Evolutionary conservation across 441 rosid species (phyloP).

Genomic region (Gossypium davidsonii): DNA sequence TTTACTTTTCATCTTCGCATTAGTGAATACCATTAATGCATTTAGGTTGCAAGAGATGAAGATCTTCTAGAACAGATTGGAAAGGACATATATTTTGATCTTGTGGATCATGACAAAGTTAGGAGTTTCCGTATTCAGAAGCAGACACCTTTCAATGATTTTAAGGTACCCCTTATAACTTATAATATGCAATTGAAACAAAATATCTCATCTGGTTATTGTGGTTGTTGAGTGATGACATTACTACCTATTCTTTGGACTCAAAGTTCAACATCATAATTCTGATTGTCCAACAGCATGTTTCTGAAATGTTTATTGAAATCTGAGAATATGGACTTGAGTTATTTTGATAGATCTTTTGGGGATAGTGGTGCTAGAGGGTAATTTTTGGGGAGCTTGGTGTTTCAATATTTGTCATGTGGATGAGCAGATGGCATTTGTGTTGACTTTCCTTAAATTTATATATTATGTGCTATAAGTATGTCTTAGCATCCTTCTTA

Average conservation of each 20-base stretch:
- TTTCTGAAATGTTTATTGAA: not conserved
- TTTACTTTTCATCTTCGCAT: not conserved
- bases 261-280: not conserved
- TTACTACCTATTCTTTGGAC: not conserved
- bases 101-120: slow-evolving; percentile 93
- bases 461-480: not conserved
- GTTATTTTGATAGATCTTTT: not conserved
- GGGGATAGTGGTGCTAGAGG: not conserved
- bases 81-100: slow-evolving; percentile 79
- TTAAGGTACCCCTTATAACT: slow-evolving; percentile 52
- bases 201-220: not conserved
- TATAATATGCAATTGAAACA: not conserved
- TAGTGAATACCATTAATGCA: slow-evolving; percentile 6
- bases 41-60: slow-evolving; percentile 84
- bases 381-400: not conserved
- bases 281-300: not conserved
- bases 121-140: slow-evolving; percentile 81
- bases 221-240: slow-evolving; percentile 1
- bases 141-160: slow-evolving; percentile 56
- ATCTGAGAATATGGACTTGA: not conserved
- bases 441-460: not conserved
- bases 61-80: slow-evolving; percentile 87
- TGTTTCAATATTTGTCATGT: not conserved
- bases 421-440: not conserved
- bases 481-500: not conserved